Conservation (phyloP, 768 basidiomycete genomes). For the Tulasnella sp. region DNA sequence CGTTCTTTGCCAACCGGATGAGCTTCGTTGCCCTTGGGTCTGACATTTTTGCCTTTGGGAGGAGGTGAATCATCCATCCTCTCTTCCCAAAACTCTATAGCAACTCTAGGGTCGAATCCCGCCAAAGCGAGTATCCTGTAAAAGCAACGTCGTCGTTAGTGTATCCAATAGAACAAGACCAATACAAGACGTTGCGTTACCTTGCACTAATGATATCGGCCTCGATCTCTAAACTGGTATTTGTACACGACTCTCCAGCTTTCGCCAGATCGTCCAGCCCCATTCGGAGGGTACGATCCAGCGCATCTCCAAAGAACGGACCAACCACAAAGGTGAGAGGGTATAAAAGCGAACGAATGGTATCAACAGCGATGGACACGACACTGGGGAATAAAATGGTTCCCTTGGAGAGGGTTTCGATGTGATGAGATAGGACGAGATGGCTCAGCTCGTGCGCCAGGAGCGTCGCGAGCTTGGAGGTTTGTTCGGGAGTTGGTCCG, state of each 20-base stretch:
- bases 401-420: constrained; percentile 83
- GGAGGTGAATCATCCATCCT: constrained; percentile 33
- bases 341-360: constrained; percentile 74
- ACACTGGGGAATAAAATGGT: constrained; percentile 79
- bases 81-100: constrained; percentile 77
- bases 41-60: constrained; percentile 29
- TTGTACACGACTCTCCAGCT: constrained; percentile 71
- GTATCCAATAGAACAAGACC: neutral
- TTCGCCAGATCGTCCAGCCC: constrained; percentile 58
- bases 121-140: constrained; percentile 86
- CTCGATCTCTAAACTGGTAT: constrained; percentile 80
- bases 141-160: neutral
- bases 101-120: constrained; percentile 80
- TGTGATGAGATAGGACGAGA: constrained; percentile 82
- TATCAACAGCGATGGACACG: constrained; percentile 69
- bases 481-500: constrained; percentile 72
- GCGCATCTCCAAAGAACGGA: constrained; percentile 92
- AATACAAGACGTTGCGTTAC: constrained; percentile 47
- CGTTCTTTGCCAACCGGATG: constrained; percentile 75
- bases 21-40: constrained; percentile 31
- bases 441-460: constrained; percentile 93
- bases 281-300: constrained; percentile 37
- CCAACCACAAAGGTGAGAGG: constrained; percentile 64
- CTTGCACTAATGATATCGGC: constrained; percentile 85
- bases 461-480: constrained; percentile 80